Base-by-base conservation (phyloP, 1,284 basidiomycete genomes). In the Heterobasidion occidentale region DNA sequence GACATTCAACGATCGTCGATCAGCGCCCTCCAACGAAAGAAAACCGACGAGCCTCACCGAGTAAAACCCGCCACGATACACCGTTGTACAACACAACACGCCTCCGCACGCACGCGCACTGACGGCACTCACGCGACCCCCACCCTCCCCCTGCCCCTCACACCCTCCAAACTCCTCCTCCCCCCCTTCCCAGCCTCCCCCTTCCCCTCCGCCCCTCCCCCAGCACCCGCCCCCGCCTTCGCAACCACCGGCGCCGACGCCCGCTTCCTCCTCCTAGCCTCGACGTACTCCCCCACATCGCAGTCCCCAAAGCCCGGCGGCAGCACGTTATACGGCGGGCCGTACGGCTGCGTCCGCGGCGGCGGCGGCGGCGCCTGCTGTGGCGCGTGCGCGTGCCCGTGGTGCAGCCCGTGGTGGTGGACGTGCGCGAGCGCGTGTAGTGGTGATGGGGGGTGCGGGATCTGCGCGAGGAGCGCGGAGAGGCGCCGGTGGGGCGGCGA, bases 281-380 rank as follows among this genome's bases (percentile, higher is more conserved):
- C 57, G 27, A 48, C 53, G 19, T 15, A 36, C 51, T 49, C 60
- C 19, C 15, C 42, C 46, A 50, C 60, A 12, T 50, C 59, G 57
- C 58, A 55, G n/a, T 55, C 57, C 34, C 59, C 57, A 7, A 59
- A 57, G 27, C 56, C 56, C 17, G 51, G 65, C 17, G 74, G 74
- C 67, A 69, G 59, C 8, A 69, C 73, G 55, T 69, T 74, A 63
- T 74, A 74, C 2, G 75, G 75, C 9, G 71, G 65, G 5, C 70
- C 70, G 49, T 76, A 76, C 5, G 75, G 75, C 46, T 77, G 73
- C 8, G 74, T 76, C 17, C 75, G 73, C 14, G 65, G 53, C 14
- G 60, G 59, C 33, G 60, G 59, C 33, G 52, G 58, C 36, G 35
- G 51, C 8, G 56, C 38, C 35, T 53, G 51, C 35, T 15, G 17